These are phyloP conservation scores for Apiotrichum siamense DNA, from an alignment of 1,284 basidiomycete species.

Conservation along the genomic window DNA sequence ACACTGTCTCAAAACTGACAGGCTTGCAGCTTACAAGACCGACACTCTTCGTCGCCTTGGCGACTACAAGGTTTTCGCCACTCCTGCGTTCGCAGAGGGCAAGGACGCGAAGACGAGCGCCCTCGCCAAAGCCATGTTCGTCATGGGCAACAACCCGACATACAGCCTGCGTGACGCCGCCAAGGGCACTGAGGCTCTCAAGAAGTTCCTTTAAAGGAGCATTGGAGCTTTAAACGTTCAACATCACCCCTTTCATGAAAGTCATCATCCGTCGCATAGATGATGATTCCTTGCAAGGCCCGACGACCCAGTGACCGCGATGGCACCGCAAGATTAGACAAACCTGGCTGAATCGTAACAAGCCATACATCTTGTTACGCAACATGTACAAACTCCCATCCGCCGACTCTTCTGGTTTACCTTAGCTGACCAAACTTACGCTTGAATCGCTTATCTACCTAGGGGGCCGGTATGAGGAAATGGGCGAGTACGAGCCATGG, in stretches of 20 bases:
- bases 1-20: not conserved
- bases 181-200: conserved; percentile 4
- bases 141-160: conserved; percentile 5
- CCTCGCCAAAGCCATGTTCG: not conserved
- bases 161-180: conserved; percentile 2
- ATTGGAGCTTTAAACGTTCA: not conserved
- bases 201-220: not conserved
- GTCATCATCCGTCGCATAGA: not conserved
- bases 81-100: conserved; percentile 1
- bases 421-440: too few species aligned
- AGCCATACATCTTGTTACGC: not conserved
- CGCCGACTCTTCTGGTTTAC: not conserved
- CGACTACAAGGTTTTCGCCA: conserved; percentile 17
- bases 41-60: conserved; percentile 20
- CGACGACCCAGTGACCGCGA: too few species aligned
- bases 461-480: too few species aligned
- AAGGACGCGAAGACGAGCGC: not conserved
- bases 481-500: too few species aligned
- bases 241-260: not conserved
- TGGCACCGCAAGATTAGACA: too few species aligned
- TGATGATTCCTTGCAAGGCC: too few species aligned
- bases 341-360: too few species aligned
- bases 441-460: too few species aligned
- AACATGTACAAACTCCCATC: not conserved
- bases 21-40: conserved; percentile 18